Percentiles rank a stretch among this genome's conserved stretches.
Conservation (phyloP, 1,284 basidiomycete genomes). For the Laetiporus sulphureus region DNA sequence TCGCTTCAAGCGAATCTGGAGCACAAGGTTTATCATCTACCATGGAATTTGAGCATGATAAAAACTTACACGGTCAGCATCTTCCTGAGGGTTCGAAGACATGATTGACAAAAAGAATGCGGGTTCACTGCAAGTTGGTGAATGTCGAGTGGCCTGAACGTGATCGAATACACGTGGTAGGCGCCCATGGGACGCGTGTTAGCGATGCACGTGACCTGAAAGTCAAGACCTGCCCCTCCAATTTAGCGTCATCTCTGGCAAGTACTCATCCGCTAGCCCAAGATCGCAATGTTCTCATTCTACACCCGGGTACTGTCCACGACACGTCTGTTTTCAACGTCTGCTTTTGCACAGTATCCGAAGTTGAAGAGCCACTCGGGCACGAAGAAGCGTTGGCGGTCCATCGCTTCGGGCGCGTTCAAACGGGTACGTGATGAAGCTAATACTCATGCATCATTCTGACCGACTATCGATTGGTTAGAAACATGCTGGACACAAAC, state of each 20-base stretch:
- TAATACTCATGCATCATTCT: not conserved
- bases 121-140: too few species aligned
- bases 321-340: conserved; percentile 29
- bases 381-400: conserved; percentile 76
- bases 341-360: conserved; percentile 24
- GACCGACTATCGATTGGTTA: conserved; percentile 23
- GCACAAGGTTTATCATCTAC: conserved; percentile 3
- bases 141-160: too few species aligned
- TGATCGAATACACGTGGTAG: too few species aligned
- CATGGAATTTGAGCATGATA: conserved; percentile 12
- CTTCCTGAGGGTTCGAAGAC: conserved; percentile 54
- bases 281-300: too few species aligned
- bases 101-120: conserved; percentile 25
- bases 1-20: conserved; percentile 82
- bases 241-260: too few species aligned
- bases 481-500: conserved; percentile 63
- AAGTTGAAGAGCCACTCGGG: conserved; percentile 76
- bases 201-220: too few species aligned
- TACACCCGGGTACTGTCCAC: too few species aligned
- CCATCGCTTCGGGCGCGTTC: conserved; percentile 62
- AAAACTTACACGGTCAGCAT: conserved; percentile 73
- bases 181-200: too few species aligned
- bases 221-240: too few species aligned
- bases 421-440: conserved; percentile 55
- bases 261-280: too few species aligned